phyloP scores from a whole-genome alignment of 2,329 filamentous ascomycete genomes.

The Calonectria ilicicola region DNA sequence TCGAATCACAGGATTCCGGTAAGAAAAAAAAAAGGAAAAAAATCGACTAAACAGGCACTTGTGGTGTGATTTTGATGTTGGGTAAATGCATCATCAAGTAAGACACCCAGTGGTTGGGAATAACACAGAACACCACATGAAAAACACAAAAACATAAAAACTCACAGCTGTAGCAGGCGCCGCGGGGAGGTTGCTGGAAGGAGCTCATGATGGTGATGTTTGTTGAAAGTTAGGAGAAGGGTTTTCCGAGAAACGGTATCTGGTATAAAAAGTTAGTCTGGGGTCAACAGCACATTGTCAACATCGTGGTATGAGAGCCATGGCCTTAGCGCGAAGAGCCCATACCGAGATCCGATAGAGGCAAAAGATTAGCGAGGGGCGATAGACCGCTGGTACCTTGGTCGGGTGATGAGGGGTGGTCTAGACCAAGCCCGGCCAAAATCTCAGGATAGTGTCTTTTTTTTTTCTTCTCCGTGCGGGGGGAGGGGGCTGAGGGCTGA shows the following conservation, averaged over 20 bases:
- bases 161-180: slow-evolving; percentile 66
- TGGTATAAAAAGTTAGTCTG: slow-evolving; percentile 26
- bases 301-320: slow-evolving; percentile 19
- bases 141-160: slow-evolving; percentile 22
- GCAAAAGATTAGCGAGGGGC: slow-evolving; percentile 42
- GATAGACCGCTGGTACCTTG: slow-evolving; percentile 19
- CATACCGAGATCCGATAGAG: slow-evolving; percentile 41
- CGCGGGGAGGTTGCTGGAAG: slow-evolving; percentile 46
- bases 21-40: neutral
- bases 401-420: slow-evolving; percentile 21
- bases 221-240: slow-evolving; percentile 13
- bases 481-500: slow-evolving; percentile 5
- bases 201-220: slow-evolving; percentile 57
- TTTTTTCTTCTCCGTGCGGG: slow-evolving; percentile 3
- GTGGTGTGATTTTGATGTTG: slow-evolving; percentile 7
- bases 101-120: neutral
- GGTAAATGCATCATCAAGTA: neutral
- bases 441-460: neutral
- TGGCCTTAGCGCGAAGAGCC: slow-evolving; percentile 30
- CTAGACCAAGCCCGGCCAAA: slow-evolving; percentile 17
- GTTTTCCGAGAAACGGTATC: slow-evolving; percentile 22
- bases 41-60: neutral
- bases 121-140: neutral
- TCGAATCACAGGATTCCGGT: neutral
- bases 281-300: slow-evolving; percentile 13